Percentiles rank a stretch among this genome's conserved stretches.
Evolutionary conservation across 2,329 filamentous ascomycete genomes (phyloP).

Genomic region (Xylaria polymorpha): DNA sequence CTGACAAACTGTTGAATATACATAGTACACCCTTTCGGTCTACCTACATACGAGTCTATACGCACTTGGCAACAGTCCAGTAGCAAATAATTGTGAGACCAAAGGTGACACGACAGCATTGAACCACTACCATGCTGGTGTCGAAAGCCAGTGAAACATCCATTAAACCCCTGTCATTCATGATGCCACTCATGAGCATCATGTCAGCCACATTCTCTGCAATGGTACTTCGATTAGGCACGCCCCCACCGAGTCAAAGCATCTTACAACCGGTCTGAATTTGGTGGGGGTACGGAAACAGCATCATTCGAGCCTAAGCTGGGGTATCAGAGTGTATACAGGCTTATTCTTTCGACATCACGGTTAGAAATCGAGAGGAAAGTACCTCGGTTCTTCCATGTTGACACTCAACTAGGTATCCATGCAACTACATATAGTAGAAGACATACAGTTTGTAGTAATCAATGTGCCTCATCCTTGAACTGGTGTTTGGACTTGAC

Average conservation of each 20-base stretch:
- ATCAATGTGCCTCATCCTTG: neutral
- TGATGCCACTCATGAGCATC: slow-evolving; percentile 9
- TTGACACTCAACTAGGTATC: neutral
- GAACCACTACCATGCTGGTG: slow-evolving; percentile 4
- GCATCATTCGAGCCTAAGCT: slow-evolving; percentile 11
- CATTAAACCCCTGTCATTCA: neutral
- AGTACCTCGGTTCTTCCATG: neutral
- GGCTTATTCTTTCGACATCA: neutral
- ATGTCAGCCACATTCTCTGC: slow-evolving; percentile 21
- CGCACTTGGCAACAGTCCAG: neutral
- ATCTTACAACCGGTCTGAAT: neutral
- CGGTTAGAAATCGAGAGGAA: neutral
- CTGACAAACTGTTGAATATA: neutral
- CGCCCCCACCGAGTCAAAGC: slow-evolving; percentile 17
- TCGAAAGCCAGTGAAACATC: neutral
- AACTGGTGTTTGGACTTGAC: neutral
- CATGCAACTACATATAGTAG: neutral
- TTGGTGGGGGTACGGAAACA: slow-evolving; percentile 13
- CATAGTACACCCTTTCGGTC: slow-evolving; percentile 10
- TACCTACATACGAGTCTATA: slow-evolving; percentile 16
- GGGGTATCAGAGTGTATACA: neutral
- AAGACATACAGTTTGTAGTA: neutral
- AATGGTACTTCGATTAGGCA: slow-evolving; percentile 19
- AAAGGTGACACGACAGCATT: slow-evolving; percentile 19
- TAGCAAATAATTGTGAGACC: neutral